phyloP scores from a whole-genome alignment of 2,329 filamentous ascomycete species.

The Phaeosphaeria sp. region DNA sequence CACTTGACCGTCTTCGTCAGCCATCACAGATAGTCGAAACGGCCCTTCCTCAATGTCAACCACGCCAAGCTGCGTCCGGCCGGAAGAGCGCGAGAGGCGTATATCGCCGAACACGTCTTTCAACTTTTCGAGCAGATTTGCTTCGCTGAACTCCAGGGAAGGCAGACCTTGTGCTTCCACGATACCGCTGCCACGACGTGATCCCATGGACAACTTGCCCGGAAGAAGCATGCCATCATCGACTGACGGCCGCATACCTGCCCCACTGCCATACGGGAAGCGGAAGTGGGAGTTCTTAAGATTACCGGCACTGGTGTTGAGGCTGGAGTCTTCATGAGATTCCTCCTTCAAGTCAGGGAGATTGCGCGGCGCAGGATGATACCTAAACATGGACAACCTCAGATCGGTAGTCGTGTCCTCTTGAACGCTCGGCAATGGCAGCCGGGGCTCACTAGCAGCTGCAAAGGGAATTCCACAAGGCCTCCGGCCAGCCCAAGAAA shows the following conservation, averaged over 20 bases:
- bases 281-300: slow-evolving; percentile 37
- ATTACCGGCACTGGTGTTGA: slow-evolving; percentile 46
- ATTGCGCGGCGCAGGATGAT: slow-evolving; percentile 38
- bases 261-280: slow-evolving; percentile 26
- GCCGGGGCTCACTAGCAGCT: slow-evolving; percentile 13
- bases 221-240: slow-evolving; percentile 29
- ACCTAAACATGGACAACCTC: slow-evolving; percentile 37
- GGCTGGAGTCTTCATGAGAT: slow-evolving; percentile 55
- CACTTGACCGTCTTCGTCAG: slow-evolving; percentile 16
- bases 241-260: slow-evolving; percentile 23
- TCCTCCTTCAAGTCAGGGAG: slow-evolving; percentile 57
- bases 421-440: slow-evolving; percentile 17
- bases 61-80: slow-evolving; percentile 30
- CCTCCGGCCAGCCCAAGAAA: slow-evolving; percentile 36
- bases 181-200: slow-evolving; percentile 25
- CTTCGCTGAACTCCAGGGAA: slow-evolving; percentile 56
- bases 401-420: slow-evolving; percentile 44
- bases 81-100: slow-evolving; percentile 48
- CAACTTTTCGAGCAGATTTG: slow-evolving; percentile 54
- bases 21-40: slow-evolving; percentile 10
- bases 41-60: slow-evolving; percentile 39
- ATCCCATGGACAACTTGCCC: slow-evolving; percentile 27
- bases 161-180: slow-evolving; percentile 49
- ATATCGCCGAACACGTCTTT: slow-evolving; percentile 51
- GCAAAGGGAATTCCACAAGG: slow-evolving; percentile 13